Evolutionary conservation across 495 filamentous ascomycete species (phyloP), one percentile per base, ranked within the genome.

Genomic region (Podospora pseudocomata): DNA sequence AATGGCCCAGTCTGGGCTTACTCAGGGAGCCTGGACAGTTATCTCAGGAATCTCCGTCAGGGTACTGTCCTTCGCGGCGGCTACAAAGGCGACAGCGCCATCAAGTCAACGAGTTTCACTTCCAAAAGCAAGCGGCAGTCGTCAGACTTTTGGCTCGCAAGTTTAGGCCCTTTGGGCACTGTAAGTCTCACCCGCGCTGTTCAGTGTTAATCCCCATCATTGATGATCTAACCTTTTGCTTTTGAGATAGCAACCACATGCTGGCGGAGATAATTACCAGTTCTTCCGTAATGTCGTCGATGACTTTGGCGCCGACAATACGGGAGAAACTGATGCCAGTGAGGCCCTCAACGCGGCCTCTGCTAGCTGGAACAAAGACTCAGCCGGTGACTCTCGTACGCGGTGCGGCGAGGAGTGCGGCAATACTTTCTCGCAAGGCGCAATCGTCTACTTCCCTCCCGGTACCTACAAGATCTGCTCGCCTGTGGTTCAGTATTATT

Each of bases 331-430:
- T 1, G 92, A 97, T 75, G 91, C 95, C 73, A 93, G 91, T 1
- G 86, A 76, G 27, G 91, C 92, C 5, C 93, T 96, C 80, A 94
- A 94, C 75, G 75, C 79, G 62, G 93, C 93, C 19, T 39, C 32
- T 75, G 91, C 95, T 73, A 93, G 91, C 1, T 86, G 75, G 27
- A 91, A 92, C 6, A 94, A 96, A 80, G 94, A 94, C 75, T 75
- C 79, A 62, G 93, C 93, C 19, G 90, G 95, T 63, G 81, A 85
- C 5, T 85, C 86, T 57, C 90, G 91, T 26, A 81, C 82, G 65
- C 91, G 92, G 28, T 96, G 93, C 73, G 91, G 89, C 49, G 74
- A 82, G 69, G 85, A 87, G 49, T 97, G 93, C 73, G 89, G 92
- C 68, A 93, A 90, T 4, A 84, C 85, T 2, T 96, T 93, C 9